Conservation (phyloP, 2,329 filamentous ascomycete species). For the Pseudogymnoascus sp. region DNA sequence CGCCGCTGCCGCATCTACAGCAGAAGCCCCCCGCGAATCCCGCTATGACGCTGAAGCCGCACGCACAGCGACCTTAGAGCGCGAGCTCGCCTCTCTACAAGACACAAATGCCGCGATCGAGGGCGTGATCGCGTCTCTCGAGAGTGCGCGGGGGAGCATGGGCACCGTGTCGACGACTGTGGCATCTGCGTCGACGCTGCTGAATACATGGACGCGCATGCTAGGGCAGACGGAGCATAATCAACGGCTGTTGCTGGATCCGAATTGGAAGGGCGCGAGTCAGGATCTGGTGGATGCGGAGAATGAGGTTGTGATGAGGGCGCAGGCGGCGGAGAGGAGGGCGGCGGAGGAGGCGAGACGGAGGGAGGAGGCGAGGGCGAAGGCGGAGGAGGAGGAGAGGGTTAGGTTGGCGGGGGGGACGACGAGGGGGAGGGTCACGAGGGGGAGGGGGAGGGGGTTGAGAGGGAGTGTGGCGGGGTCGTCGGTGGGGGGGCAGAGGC, state of each 20-base stretch:
- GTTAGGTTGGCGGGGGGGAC: slow-evolving; percentile 35
- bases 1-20: slow-evolving; percentile 23
- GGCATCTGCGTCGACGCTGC: slow-evolving; percentile 73
- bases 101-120: slow-evolving; percentile 86
- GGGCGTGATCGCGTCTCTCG: slow-evolving; percentile 60
- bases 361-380: slow-evolving; percentile 59
- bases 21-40: slow-evolving; percentile 40
- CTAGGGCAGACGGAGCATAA: slow-evolving; percentile 97
- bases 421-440: slow-evolving; percentile 26
- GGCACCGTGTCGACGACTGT: slow-evolving; percentile 83
- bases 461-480: slow-evolving; percentile 24
- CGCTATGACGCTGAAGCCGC: slow-evolving; percentile 55
- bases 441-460: slow-evolving; percentile 19
- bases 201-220: slow-evolving; percentile 94
- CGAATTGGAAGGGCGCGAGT: slow-evolving; percentile 79
- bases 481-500: slow-evolving; percentile 28
- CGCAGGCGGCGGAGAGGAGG: slow-evolving; percentile 68
- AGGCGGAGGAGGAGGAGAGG: slow-evolving; percentile 49
- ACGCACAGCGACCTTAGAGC: slow-evolving; percentile 64
- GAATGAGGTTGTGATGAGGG: slow-evolving; percentile 62
- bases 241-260: slow-evolving; percentile 81
- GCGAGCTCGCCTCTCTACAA: slow-evolving; percentile 73
- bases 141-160: slow-evolving; percentile 70
- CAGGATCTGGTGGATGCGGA: slow-evolving; percentile 83
- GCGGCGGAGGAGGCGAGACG: slow-evolving; percentile 72